These are phyloP conservation scores for Pythium phragmitis DNA, from an alignment of 352 stramenopile species.

Conservation along the genomic window DNA sequence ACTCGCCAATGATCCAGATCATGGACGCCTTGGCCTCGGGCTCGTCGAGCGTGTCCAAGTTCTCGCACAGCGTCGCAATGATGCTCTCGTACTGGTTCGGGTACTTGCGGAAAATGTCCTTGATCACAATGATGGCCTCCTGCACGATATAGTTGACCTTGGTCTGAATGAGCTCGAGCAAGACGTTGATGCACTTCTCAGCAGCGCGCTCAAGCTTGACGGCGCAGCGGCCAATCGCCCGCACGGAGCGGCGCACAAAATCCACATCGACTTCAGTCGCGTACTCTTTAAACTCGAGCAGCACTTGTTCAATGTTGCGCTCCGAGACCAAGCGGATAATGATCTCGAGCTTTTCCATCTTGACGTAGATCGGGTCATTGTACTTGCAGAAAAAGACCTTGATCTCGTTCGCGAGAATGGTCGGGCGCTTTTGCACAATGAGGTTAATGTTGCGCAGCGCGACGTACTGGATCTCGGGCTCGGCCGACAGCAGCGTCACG, in stretches of 20 bases:
- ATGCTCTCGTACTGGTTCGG: conserved; percentile 99
- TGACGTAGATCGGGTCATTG: conserved; percentile 97
- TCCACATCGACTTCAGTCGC: conserved; percentile 99
- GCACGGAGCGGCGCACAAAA: conserved; percentile 97
- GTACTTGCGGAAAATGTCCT: conserved; percentile 99
- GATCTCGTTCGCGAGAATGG: conserved; percentile 95
- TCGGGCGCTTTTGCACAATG: conserved; percentile 97
- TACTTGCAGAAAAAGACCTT: conserved; percentile 99
- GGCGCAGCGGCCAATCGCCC: conserved; percentile 96
- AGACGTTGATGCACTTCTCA: conserved; percentile 98
- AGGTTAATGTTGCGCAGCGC: conserved; percentile 99
- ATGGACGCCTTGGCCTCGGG: conserved; percentile 98
- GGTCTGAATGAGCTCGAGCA: conserved; percentile 98
- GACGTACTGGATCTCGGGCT: conserved; percentile 99
- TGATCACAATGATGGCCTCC: conserved; percentile 99
- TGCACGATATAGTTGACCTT: conserved; percentile 99
- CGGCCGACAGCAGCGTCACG: conserved; percentile 97
- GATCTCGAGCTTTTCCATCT: conserved; percentile 99
- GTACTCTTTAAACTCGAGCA: conserved; percentile 99
- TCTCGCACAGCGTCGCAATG: conserved; percentile 99
- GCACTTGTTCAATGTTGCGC: conserved; percentile 98
- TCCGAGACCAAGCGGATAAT: conserved; percentile 98
- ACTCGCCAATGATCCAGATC: conserved; percentile 99
- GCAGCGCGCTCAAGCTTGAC: conserved; percentile 98
- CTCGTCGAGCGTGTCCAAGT: conserved; percentile 99